These are phyloP conservation scores for Boletus coccyginus DNA, from an alignment of 768 basidiomycete genomes.

Conservation along the genomic window DNA sequence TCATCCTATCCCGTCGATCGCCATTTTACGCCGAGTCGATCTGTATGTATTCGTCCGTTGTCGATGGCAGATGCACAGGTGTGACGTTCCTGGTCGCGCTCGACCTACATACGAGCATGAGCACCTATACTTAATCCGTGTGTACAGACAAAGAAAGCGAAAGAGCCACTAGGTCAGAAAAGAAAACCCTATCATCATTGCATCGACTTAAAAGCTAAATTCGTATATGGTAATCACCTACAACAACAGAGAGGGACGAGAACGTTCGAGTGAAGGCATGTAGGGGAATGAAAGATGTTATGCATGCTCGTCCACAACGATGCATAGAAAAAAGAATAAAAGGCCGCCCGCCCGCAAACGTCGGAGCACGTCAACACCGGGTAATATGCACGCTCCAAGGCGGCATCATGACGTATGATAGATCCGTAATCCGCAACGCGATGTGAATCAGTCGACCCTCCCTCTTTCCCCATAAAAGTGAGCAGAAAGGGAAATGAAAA, in stretches of 20 bases:
- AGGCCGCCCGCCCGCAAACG: no score
- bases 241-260: neutral
- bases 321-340: constrained; percentile 2
- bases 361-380: neutral
- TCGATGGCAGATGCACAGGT: no score
- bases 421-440: neutral
- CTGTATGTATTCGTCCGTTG: no score
- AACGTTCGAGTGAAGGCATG: neutral
- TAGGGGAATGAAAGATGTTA: neutral
- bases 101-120: no score
- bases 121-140: no score
- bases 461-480: neutral
- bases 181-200: neutral
- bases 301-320: constrained; percentile 7
- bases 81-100: no score
- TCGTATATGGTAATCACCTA: constrained; percentile 2
- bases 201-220: neutral
- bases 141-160: no score
- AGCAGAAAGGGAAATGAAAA: no score
- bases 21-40: no score
- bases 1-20: no score
- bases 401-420: neutral
- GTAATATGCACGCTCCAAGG: neutral
- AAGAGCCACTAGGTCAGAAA: no score
- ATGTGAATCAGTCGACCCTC: neutral